phyloP scores from a whole-genome alignment of 2,329 filamentous ascomycete genomes.

The Fusarium sp. region DNA sequence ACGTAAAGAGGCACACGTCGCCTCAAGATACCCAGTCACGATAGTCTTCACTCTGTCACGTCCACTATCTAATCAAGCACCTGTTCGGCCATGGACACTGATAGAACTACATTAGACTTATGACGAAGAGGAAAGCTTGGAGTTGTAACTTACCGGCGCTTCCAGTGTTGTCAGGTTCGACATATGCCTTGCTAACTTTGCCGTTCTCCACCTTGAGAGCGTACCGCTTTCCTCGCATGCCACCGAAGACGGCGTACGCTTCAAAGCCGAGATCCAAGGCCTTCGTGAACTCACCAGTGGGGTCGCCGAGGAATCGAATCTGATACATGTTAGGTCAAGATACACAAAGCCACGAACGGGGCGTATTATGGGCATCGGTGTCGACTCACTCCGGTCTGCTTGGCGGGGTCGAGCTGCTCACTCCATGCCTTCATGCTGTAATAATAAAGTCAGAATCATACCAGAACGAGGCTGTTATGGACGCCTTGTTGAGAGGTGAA shows the following conservation, averaged over 20 bases:
- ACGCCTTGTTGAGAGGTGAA: slow-evolving; percentile 24
- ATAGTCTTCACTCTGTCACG: not conserved
- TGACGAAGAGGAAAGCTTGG: not conserved
- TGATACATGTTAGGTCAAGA: slow-evolving; percentile 53
- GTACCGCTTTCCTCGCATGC: slow-evolving; percentile 87
- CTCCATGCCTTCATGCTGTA: slow-evolving; percentile 90
- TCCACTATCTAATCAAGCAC: slow-evolving; percentile 31
- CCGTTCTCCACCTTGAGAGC: slow-evolving; percentile 86
- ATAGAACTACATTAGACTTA: slow-evolving; percentile 7
- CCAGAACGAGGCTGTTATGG: not conserved
- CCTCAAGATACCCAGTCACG: not conserved
- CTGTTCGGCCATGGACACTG: slow-evolving; percentile 46
- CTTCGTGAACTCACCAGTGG: slow-evolving; percentile 82
- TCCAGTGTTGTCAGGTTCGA: slow-evolving; percentile 92
- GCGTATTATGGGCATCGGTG: not conserved
- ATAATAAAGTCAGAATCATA: slow-evolving; percentile 15
- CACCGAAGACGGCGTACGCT: slow-evolving; percentile 79
- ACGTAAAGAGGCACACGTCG: not conserved
- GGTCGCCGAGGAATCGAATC: slow-evolving; percentile 92
- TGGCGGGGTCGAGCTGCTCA: slow-evolving; percentile 79
- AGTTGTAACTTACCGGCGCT: slow-evolving; percentile 74
- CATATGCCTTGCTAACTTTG: slow-evolving; percentile 82
- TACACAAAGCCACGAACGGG: not conserved
- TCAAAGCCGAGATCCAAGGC: slow-evolving; percentile 88
- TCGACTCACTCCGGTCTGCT: slow-evolving; percentile 78